phyloP scores from a whole-genome alignment of 768 basidiomycete genomes.

The Pleurotus djamor region DNA sequence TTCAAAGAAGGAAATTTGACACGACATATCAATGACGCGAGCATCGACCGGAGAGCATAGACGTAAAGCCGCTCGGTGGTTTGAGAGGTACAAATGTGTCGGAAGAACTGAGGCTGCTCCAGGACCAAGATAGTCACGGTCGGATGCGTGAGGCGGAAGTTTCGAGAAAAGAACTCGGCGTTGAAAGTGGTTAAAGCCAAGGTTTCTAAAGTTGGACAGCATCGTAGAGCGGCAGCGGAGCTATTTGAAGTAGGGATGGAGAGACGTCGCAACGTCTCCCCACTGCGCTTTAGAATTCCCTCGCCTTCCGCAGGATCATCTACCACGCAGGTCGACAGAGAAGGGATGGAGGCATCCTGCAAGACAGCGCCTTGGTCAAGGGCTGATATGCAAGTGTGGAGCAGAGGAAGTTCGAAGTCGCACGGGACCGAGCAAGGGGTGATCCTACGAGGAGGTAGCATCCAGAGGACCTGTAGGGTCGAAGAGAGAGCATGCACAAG shows the following conservation, averaged over 20 bases:
- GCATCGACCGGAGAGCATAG: background rate
- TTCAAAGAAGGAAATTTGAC: background rate
- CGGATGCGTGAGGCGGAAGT: background rate
- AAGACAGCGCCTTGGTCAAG: background rate
- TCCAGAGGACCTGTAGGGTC: constrained; percentile 19
- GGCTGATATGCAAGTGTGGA: constrained; percentile 17
- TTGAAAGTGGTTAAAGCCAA: background rate
- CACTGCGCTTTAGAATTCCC: background rate
- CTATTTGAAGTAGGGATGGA: background rate
- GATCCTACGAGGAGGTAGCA: constrained; percentile 12
- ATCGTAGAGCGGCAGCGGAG: background rate
- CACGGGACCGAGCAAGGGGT: background rate
- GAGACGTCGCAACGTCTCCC: background rate
- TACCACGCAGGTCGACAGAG: background rate
- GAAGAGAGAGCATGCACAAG: constrained; percentile 8
- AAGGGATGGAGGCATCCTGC: constrained; percentile 4
- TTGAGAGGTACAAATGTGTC: background rate
- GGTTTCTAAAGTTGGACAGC: background rate
- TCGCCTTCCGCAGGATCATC: background rate
- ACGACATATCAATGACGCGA: background rate
- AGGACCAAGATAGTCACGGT: background rate
- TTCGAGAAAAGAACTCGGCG: background rate
- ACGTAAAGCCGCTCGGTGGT: background rate
- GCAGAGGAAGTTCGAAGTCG: constrained; percentile 13
- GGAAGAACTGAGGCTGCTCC: constrained; percentile 1